phyloP scores from a whole-genome alignment of 2,329 filamentous ascomycete genomes.

The Stagonosporopsis chrysanthemi region DNA sequence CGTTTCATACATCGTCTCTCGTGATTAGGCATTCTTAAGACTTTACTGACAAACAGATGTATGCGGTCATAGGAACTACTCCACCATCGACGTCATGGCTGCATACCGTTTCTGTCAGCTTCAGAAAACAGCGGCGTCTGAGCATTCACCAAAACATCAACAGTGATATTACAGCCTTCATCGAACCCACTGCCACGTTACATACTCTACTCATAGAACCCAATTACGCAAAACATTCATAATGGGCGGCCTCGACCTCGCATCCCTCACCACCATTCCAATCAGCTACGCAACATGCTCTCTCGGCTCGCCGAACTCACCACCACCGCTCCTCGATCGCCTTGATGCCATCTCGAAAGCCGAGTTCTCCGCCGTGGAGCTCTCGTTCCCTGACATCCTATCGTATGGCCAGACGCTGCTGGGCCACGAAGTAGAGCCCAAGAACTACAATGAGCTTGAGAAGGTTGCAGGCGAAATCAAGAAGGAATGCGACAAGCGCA shows the following conservation, averaged over 20 bases:
- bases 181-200: background rate
- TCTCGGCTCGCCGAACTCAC: conserved; percentile 55
- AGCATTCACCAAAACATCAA: background rate
- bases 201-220: background rate
- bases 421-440: conserved; percentile 59
- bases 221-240: conserved; percentile 1
- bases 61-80: conserved; percentile 23
- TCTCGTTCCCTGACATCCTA: conserved; percentile 76
- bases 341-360: conserved; percentile 68
- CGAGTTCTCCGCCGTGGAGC: conserved; percentile 74
- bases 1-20: background rate
- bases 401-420: conserved; percentile 65
- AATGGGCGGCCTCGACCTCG: conserved; percentile 47
- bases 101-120: conserved; percentile 12
- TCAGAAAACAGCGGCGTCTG: background rate
- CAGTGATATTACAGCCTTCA: background rate
- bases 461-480: conserved; percentile 63
- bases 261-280: conserved; percentile 53
- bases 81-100: conserved; percentile 37
- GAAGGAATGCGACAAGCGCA: conserved; percentile 61
- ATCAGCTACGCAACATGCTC: conserved; percentile 65
- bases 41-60: conserved; percentile 3
- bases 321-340: conserved; percentile 63
- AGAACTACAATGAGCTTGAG: conserved; percentile 67
- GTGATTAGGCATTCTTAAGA: background rate